Percentiles rank a stretch among this genome's conserved stretches.
These are phyloP conservation scores for Neoarthrinium moseri DNA, from an alignment of 2,329 filamentous ascomycete genomes.

Conservation along the genomic window DNA sequence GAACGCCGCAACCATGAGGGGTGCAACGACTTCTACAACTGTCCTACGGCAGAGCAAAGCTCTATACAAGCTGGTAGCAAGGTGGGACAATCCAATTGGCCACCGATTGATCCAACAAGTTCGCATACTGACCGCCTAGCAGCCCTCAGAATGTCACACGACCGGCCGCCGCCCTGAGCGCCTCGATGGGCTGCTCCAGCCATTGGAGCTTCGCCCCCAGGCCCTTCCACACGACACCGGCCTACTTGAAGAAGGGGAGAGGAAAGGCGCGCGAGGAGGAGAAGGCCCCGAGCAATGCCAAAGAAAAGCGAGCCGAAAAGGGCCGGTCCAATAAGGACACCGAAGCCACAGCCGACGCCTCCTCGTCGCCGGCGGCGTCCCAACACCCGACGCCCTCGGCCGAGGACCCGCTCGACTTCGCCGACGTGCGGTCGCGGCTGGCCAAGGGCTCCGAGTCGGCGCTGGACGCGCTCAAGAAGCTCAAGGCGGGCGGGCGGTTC, in stretches of 20 bases:
- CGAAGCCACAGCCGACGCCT: not conserved
- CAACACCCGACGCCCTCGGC: constrained; percentile 32
- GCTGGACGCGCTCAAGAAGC: constrained; percentile 36
- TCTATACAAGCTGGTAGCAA: constrained; percentile 6
- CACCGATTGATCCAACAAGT: not conserved
- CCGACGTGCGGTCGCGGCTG: constrained; percentile 45
- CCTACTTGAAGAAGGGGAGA: constrained; percentile 3
- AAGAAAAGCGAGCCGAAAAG: not conserved
- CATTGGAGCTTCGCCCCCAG: not conserved
- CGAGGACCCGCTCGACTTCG: constrained; percentile 47
- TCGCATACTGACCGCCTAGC: not conserved
- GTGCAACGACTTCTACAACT: constrained; percentile 2
- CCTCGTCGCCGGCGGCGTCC: not conserved
- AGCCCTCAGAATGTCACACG: constrained; percentile 8
- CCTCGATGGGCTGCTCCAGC: not conserved
- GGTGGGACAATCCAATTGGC: constrained; percentile 8
- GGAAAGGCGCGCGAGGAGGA: not conserved
- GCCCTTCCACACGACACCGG: constrained; percentile 6
- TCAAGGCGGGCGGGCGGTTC: constrained; percentile 49
- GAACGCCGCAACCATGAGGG: too few species aligned
- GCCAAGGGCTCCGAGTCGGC: constrained; percentile 40
- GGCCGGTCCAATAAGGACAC: not conserved
- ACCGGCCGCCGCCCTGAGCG: constrained; percentile 2
- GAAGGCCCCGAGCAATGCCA: not conserved
- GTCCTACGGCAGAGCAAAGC: not conserved